Evolutionary conservation across 257 asterid species (phyloP).

Genomic region (Paraleonurus japonicus): DNA sequence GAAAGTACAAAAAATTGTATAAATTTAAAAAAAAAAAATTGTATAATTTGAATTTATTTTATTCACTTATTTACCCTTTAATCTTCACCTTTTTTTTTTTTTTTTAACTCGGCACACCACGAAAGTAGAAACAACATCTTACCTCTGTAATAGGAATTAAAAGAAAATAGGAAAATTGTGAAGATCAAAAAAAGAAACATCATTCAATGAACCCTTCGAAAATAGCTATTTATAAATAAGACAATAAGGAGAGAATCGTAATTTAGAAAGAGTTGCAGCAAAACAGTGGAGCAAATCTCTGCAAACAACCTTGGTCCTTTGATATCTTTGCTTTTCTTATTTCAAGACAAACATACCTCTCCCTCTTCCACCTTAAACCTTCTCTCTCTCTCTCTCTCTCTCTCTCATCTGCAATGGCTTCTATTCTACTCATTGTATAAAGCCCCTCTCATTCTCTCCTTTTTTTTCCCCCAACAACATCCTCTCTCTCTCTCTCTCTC

Average conservation of each 20-base stretch:
- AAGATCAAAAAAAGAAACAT: neutral
- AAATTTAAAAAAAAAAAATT: no score
- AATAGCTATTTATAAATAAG: neutral
- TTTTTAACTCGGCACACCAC: neutral
- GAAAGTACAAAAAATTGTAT: no score
- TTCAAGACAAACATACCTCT: conserved; percentile 39
- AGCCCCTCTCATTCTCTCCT: conserved; percentile 3
- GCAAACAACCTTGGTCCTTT: conserved; percentile 32
- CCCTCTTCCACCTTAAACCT: conserved; percentile 18
- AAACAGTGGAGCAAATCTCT: conserved; percentile 50
- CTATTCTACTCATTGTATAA: conserved; percentile 13
- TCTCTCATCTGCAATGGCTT: no score
- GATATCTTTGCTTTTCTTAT: conserved; percentile 38
- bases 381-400: no score
- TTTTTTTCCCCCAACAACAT: neutral
- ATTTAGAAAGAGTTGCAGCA: conserved; percentile 19
- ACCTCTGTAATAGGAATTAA: neutral
- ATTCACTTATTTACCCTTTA: no score
- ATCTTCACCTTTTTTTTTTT: no score
- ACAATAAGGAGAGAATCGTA: conserved; percentile 27
- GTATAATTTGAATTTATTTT: no score
- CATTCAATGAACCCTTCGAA: neutral
- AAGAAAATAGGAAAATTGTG: neutral
- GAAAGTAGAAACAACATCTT: neutral
- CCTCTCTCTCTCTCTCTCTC: neutral